phyloP scores from a whole-genome alignment of 805 yeast genomes.

The Myxozyma udenii region DNA sequence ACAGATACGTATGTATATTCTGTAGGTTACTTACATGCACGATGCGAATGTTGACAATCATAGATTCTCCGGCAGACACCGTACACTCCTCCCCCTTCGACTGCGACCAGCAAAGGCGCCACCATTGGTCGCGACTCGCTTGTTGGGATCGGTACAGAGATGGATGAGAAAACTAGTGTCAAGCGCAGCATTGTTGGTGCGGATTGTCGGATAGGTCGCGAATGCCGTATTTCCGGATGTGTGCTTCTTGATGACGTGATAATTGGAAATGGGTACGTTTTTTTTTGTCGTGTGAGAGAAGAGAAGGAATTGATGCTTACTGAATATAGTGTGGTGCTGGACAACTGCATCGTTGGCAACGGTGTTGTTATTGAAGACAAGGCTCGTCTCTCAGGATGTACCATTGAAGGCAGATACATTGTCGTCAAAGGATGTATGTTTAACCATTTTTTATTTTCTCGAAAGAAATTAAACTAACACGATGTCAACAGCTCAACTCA shows the following conservation, averaged over 20 bases:
- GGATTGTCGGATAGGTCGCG: constrained; percentile 72
- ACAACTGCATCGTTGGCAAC: constrained; percentile 83
- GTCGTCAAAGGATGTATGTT: constrained; percentile 53
- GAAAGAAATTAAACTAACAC: constrained; percentile 31
- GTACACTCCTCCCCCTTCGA: constrained; percentile 32
- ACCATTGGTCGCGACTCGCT: constrained; percentile 84
- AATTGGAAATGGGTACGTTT: constrained; percentile 65
- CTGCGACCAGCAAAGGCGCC: constrained; percentile 43
- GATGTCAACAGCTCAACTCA: constrained; percentile 35
- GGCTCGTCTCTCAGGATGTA: constrained; percentile 70
- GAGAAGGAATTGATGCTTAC: neutral
- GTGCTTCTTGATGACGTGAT: constrained; percentile 67
- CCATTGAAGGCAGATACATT: constrained; percentile 74
- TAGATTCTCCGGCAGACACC: constrained; percentile 20
- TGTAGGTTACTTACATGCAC: too few species aligned
- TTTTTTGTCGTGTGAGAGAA: too few species aligned
- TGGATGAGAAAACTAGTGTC: constrained; percentile 82
- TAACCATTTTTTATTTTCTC: constrained; percentile 29
- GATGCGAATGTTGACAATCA: too few species aligned
- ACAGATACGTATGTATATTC: constrained; percentile 52
- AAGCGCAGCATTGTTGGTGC: constrained; percentile 80
- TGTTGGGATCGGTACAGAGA: constrained; percentile 61
- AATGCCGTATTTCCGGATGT: constrained; percentile 85
- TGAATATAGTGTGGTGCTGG: constrained; percentile 48
- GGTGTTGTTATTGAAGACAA: constrained; percentile 62